phyloP scores from a whole-genome alignment of 495 filamentous ascomycete species.

The Polyplosphaeria fusca region DNA sequence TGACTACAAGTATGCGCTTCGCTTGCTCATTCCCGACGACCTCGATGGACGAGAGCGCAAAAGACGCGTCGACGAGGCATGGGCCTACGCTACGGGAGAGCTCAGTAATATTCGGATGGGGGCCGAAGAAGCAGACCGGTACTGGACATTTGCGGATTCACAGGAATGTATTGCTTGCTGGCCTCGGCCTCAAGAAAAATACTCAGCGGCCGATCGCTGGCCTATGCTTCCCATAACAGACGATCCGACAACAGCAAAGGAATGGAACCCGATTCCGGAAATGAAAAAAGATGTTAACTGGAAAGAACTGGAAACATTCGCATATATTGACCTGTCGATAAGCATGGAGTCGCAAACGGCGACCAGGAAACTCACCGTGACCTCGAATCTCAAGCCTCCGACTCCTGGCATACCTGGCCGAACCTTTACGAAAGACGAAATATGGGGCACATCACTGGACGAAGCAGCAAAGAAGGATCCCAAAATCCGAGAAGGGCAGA shows the following conservation, averaged over 20 bases:
- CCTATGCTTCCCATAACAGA: conserved; percentile 3
- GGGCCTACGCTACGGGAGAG: conserved; percentile 7
- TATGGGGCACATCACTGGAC: conserved; percentile 4
- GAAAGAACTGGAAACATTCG: neutral
- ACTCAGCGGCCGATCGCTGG: neutral
- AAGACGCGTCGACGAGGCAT: conserved; percentile 5
- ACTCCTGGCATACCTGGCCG: neutral
- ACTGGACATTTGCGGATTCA: conserved; percentile 8
- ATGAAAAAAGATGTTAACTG: neutral
- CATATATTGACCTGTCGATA: conserved; percentile 16
- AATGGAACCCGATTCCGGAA: conserved; percentile 24
- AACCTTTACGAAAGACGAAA: neutral
- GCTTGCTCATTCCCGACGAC: conserved; percentile 3
- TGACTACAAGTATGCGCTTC: conserved; percentile 16
- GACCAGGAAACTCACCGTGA: neutral
- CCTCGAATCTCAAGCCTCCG: neutral
- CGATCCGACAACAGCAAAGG: conserved; percentile 1
- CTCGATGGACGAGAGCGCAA: conserved; percentile 4
- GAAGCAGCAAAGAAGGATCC: neutral
- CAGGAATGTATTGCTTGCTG: too few relatives aligned
- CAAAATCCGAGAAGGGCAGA: conserved; percentile 17
- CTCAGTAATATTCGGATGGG: conserved; percentile 18
- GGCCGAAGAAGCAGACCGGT: conserved; percentile 11
- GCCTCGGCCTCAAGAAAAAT: too few relatives aligned
- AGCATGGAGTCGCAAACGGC: neutral